Base-by-base conservation (phyloP, 805 yeast genomes). In the Cyberlindnera americana region DNA sequence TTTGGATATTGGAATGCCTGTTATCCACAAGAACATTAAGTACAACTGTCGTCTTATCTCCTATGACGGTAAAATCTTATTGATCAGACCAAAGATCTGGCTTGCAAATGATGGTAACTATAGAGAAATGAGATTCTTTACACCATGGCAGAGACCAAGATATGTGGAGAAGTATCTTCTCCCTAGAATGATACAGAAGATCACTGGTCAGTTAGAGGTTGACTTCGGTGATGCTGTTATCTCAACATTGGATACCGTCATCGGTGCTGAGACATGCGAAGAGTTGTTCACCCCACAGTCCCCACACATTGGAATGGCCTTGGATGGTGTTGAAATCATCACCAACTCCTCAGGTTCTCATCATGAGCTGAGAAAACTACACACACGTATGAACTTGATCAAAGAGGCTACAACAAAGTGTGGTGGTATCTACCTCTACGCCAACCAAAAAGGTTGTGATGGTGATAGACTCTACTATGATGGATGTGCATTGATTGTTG, bases 241-340 rank as follows among this genome's bases (percentile, higher is more conserved):
- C 31, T 77, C 83, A 37, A 84, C 96, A 1, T 59, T 78, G 43
- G 97, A 90, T 54, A 88, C 98, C 0, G 81, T 83, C 31, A 72
- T 93, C 40, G 99, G 99, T n/a, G 87, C 91, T 32, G 99, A 93
- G 63, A 95, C 99, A 0, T 93, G 99, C 62, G 99, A 93, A 61
- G 99, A 93, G 62, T 69, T 93, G 41, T 93, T 93, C 62, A 93
- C 99, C 0, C 99, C 99, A 1, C 83, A 87, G 49, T 81, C 96
- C 4, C 99, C 99, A 3, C 96, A 91, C 61, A 85, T 93, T 40
- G 78, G 78, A 15, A 81, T 91, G 87, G 77, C 96, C 0, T 67
- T 93, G 24, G 97, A 89, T 61, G 99, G 99, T 30, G 95, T 91
- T n/a, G 99, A 93, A 62, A 90, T 93, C 54, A 73, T 93, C 57